These are phyloP conservation scores for Trebouxia gelatinosa DNA, from an alignment of 163 green algal genomes.

Conservation along the genomic window DNA sequence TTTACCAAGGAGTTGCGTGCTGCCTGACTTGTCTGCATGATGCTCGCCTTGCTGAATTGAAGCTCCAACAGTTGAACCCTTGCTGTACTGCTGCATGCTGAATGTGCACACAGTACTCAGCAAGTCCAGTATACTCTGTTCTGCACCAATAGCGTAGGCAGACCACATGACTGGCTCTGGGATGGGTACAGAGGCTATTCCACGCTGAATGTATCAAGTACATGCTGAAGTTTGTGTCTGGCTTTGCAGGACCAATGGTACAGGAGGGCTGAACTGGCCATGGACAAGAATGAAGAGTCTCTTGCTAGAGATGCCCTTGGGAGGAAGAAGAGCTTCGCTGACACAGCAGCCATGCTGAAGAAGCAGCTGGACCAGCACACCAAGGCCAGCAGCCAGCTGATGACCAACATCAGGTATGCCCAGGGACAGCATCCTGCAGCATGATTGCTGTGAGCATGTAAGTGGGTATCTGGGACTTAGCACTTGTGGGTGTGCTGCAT, in stretches of 20 bases:
- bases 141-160: too few relatives aligned
- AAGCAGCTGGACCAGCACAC: conserved; percentile 85
- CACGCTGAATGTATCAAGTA: neutral
- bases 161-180: too few relatives aligned
- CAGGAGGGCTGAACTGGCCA: conserved; percentile 87
- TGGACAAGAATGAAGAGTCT: conserved; percentile 95
- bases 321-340: conserved; percentile 69
- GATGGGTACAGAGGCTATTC: neutral
- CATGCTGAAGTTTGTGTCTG: neutral
- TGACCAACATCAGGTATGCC: conserved; percentile 84
- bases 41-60: neutral
- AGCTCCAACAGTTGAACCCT: neutral
- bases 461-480: too few relatives aligned
- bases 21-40: neutral
- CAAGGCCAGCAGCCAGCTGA: conserved; percentile 85
- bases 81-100: neutral
- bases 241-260: conserved; percentile 78
- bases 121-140: too few relatives aligned
- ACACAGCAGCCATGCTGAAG: conserved; percentile 51
- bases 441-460: too few relatives aligned
- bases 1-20: neutral
- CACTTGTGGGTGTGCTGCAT: too few relatives aligned
- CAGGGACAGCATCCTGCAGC: too few relatives aligned
- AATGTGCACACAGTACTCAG: too few relatives aligned
- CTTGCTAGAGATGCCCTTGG: conserved; percentile 94